Evolutionary conservation across 257 asterid species (phyloP).

Genomic region (Solanum medicagineum): DNA sequence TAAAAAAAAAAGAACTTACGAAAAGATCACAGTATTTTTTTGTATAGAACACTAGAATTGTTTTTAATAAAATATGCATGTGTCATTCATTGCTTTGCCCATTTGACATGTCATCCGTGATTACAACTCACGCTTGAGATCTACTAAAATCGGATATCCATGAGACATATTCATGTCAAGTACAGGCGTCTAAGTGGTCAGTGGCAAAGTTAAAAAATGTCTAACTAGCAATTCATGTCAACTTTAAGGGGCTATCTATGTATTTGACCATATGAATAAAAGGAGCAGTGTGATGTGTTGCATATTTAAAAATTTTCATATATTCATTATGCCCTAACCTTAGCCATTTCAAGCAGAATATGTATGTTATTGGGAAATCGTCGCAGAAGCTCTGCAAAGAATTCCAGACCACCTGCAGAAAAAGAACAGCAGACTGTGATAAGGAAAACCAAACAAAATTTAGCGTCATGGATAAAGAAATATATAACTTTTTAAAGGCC

Average conservation of each 20-base stretch:
- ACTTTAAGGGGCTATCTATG: background rate
- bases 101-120: background rate
- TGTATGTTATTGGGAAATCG: constrained; percentile 88
- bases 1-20: too few species aligned
- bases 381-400: constrained; percentile 77
- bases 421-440: background rate
- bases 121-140: background rate
- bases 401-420: constrained; percentile 80
- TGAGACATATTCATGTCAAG: background rate
- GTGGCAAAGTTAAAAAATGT: background rate
- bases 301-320: background rate
- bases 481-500: background rate
- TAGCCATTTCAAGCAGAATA: constrained; percentile 91
- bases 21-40: background rate
- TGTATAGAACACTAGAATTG: background rate
- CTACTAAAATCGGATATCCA: background rate
- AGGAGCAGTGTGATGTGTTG: background rate
- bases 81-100: background rate
- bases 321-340: constrained; percentile 37
- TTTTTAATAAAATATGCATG: background rate
- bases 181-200: background rate
- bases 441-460: background rate
- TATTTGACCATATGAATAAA: background rate
- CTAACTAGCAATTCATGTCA: background rate
- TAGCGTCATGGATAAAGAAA: background rate